Evolutionary conservation across 164 flowering plant genomes (phyloP), one percentile per base, ranked within the genome.

Genomic region (Buxus sempervirens): DNA sequence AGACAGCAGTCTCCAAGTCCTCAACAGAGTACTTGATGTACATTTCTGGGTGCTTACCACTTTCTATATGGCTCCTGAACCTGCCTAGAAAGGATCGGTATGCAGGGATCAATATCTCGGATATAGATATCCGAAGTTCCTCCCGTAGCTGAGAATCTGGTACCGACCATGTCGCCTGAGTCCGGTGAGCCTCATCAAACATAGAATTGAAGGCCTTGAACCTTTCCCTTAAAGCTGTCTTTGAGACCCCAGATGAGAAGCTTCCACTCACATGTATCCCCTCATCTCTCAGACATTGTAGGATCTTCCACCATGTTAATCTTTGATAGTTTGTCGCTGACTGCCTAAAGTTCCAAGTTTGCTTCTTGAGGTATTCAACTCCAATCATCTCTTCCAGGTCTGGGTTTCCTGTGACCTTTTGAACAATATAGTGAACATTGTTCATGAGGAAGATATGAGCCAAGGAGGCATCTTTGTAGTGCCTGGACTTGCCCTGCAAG

Each of bases 1-100:
- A 83, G 70, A 88, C 73, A 89, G 85, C 85, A 2, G 82, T 79
- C 25, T 88, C 93, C 23, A 88, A 87, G 75, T 88, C 90, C 75
- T 88, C 93, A 6, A 89, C 79, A 0, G 78, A 51, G 74, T 78
- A 86, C 60, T 79, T 80, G 68, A 86, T 82, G 81, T 88, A 86
- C 75, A 74, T 78, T 53, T 70, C 72, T 49, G 80, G 73, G 55
- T 74, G 74, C 73, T 74, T 78, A 36, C 77, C 80, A 60, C 45
- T 68, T 67, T 78, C 80, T 56, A 78, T 75, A 66, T 74, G 28
- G 41, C 76, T 49, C 71, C 82, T 79, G 78, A 57, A 57, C 23
- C 60, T 25, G 8, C 79, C 83, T 53, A 80, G 49, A 48, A 83
- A 88, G 19, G 82, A 80, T 64, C 93, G 65, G 71, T 88, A 86